Conservation (phyloP, 208 protist genomes). For the Porcisia deanei region DNA sequence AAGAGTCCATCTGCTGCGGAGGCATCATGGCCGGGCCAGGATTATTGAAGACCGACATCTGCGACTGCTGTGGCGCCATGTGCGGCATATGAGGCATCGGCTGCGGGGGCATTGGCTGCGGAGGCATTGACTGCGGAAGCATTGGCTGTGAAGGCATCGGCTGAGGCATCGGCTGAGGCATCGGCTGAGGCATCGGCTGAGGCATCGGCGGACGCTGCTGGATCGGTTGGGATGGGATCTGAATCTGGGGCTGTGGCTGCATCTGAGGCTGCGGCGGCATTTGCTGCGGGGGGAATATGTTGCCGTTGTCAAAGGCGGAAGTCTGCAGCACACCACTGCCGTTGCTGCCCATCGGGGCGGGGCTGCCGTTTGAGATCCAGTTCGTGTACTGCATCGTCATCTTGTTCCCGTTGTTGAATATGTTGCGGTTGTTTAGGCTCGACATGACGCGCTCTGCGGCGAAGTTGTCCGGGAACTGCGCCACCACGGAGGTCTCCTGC, state of each 20-base stretch:
- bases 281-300: slow-evolving; percentile 11
- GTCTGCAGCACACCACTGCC: slow-evolving; percentile 26
- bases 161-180: slow-evolving; percentile 15
- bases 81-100: slow-evolving; percentile 3
- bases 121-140: slow-evolving; percentile 17
- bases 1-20: slow-evolving; percentile 29
- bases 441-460: slow-evolving; percentile 68
- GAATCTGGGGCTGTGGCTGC: neutral
- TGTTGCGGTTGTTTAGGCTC: slow-evolving; percentile 82
- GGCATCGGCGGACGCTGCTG: slow-evolving; percentile 9
- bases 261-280: slow-evolving; percentile 21
- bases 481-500: slow-evolving; percentile 71
- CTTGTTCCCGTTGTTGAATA: slow-evolving; percentile 89
- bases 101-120: neutral
- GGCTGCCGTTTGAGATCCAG: slow-evolving; percentile 30
- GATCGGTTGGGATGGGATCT: neutral
- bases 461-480: slow-evolving; percentile 66
- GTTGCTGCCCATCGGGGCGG: slow-evolving; percentile 18
- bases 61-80: slow-evolving; percentile 5
- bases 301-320: slow-evolving; percentile 18
- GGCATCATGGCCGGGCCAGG: slow-evolving; percentile 19
- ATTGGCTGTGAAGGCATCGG: slow-evolving; percentile 21
- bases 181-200: slow-evolving; percentile 12
- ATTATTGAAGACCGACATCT: slow-evolving; percentile 34
- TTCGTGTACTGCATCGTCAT: slow-evolving; percentile 79